Base-by-base conservation (phyloP, 1,284 basidiomycete species). In the Ceratobasidium sp. region DNA sequence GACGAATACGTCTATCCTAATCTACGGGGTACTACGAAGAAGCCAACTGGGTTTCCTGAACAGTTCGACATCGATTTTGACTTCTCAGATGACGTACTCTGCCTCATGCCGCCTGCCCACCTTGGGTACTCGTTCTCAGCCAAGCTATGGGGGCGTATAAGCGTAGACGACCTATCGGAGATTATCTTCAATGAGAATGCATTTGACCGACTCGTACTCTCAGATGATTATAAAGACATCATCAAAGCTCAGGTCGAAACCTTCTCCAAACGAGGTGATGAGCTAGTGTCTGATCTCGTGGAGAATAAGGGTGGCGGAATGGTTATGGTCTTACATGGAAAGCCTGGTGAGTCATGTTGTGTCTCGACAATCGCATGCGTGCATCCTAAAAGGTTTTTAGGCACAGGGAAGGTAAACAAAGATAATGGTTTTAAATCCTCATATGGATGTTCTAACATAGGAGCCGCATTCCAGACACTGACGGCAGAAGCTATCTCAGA, bases 401-500 rank as follows among this genome's bases (percentile, higher is more conserved):
- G 68, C 17, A 70, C 68, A 0, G 68, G 68, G 44, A 70, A 70
- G 56, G 68, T 70, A n/a, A 28, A 13, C 9, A 10, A 12, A 10
- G 26, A 7, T 68, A 38, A 0, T 6, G 17, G 7, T 20, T 23
- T 6, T 40, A 56, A 12, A 57, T 20, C 28, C 17, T 10, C n/a
- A 26, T 15, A 6, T 33, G 33, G 17, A 13, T 48, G 46, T 2
- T 12, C 33, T 52, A n/a, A 44, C 12, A n/a, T 7, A 6, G n/a
- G 20, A 44, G 4, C 23, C 15, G 3, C 28, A 40, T 54, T 40
- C 5, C 42, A 70, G 68, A 57, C 68, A 1, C 38, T 70, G n/a
- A 70, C 68, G 17, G 68, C 68, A 9, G 68, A 70, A 57, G 68
- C 68, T 4, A 59, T 70, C 13, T 70, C 68, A 15, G 68, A 70